Evolutionary conservation across 345 rosid species (phyloP).

Genomic region (Trapa bicornis): DNA sequence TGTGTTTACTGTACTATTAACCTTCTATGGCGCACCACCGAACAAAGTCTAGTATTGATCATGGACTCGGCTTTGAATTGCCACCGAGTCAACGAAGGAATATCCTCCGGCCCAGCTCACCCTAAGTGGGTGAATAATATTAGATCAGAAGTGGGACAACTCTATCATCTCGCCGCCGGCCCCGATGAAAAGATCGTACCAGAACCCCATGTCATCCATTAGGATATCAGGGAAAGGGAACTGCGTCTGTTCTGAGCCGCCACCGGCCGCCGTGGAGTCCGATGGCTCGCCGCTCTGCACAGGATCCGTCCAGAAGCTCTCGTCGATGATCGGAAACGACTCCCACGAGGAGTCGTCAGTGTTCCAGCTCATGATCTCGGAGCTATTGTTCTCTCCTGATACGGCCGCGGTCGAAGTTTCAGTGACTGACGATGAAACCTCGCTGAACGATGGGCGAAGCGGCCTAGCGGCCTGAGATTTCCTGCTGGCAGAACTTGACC

Average conservation of each 20-base stretch:
- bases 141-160: background rate
- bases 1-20: too few relatives aligned
- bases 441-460: constrained; percentile 40
- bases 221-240: too few relatives aligned
- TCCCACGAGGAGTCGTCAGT: constrained; percentile 19
- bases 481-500: constrained; percentile 1
- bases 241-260: too few relatives aligned
- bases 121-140: background rate
- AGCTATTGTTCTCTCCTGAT: constrained; percentile 11
- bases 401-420: constrained; percentile 3
- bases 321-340: constrained; percentile 36
- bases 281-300: background rate
- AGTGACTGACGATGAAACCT: constrained; percentile 27
- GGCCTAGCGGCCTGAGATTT: constrained; percentile 16
- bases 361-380: constrained; percentile 9
- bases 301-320: constrained; percentile 54
- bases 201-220: background rate
- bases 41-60: too few relatives aligned
- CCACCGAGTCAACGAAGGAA: background rate
- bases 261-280: background rate
- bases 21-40: too few relatives aligned
- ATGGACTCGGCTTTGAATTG: too few relatives aligned
- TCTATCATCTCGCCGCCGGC: background rate
- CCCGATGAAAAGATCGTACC: background rate
- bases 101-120: background rate